Evolutionary conservation across 148 eudicot genomes (phyloP).

Genomic region (Chenopodium formosanum): DNA sequence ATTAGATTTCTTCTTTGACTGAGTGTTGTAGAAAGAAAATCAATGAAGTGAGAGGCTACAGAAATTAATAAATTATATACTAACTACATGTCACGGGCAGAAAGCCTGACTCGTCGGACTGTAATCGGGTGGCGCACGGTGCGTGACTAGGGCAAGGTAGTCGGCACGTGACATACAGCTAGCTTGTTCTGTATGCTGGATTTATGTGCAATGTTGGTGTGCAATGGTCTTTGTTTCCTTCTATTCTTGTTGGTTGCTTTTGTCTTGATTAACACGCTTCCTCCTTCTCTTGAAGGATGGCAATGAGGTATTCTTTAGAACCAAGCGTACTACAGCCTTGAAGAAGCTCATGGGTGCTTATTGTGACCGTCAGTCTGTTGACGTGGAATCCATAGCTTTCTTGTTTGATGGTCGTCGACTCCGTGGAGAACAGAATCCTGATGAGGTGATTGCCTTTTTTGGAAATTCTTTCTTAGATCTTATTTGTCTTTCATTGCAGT

Average conservation of each 20-base stretch:
- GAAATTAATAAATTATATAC: too few species aligned
- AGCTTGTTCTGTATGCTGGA: background rate
- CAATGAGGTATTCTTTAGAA: constrained; percentile 38
- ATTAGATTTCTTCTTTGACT: background rate
- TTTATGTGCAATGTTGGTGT: background rate
- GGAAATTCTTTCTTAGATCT: background rate
- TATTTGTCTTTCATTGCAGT: background rate
- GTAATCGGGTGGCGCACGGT: too few species aligned
- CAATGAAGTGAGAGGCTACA: background rate
- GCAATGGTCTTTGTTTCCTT: background rate
- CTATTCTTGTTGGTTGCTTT: background rate
- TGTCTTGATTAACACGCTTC: background rate
- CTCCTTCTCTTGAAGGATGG: constrained; percentile 27
- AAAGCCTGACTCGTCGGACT: too few species aligned
- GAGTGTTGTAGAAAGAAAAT: background rate
- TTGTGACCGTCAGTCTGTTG: constrained; percentile 40
- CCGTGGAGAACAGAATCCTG: constrained; percentile 36
- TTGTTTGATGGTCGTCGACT: constrained; percentile 41
- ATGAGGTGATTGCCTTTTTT: constrained; percentile 22
- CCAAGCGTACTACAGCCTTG: constrained; percentile 33
- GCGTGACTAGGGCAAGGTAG: too few species aligned
- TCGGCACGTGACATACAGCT: too few species aligned
- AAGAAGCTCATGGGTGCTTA: constrained; percentile 43
- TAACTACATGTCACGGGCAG: too few species aligned
- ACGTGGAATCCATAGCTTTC: constrained; percentile 35